Conservation (phyloP, 2,329 filamentous ascomycete species). For the Capronia coronata region DNA sequence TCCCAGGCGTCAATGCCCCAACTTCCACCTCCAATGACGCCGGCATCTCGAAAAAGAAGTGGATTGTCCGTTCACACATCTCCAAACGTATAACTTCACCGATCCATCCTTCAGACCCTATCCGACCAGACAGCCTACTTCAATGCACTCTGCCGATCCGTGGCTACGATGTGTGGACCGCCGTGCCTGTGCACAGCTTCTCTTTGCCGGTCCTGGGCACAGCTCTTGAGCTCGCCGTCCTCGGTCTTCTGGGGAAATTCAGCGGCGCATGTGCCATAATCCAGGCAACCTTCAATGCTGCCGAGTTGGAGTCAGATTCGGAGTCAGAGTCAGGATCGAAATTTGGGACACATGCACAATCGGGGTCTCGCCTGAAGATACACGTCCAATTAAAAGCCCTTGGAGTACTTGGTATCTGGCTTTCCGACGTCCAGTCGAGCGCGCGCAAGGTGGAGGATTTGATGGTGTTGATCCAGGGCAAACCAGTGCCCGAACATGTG, state of each 20-base stretch:
- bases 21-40: slow-evolving; percentile 3
- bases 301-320: slow-evolving; percentile 39
- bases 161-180: slow-evolving; percentile 76
- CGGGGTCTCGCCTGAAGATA: slow-evolving; percentile 48
- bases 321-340: slow-evolving; percentile 33
- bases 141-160: slow-evolving; percentile 56
- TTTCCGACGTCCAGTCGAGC: slow-evolving; percentile 46
- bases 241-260: slow-evolving; percentile 84
- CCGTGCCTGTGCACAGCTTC: slow-evolving; percentile 60
- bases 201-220: slow-evolving; percentile 17
- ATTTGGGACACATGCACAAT: slow-evolving; percentile 1
- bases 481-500: slow-evolving; percentile 60
- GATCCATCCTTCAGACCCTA: slow-evolving; percentile 38
- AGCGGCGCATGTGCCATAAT: slow-evolving; percentile 74
- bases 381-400: slow-evolving; percentile 71
- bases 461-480: slow-evolving; percentile 67
- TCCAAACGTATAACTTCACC: slow-evolving; percentile 57
- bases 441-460: slow-evolving; percentile 53
- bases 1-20: slow-evolving; percentile 53
- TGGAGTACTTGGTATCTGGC: slow-evolving; percentile 64
- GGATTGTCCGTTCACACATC: slow-evolving; percentile 67
- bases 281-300: slow-evolving; percentile 52
- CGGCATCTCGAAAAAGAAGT: slow-evolving; percentile 44
- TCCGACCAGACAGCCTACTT: slow-evolving; percentile 45
- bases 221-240: slow-evolving; percentile 51